A percentile compares a stretch with the other conserved stretches of the same genome.
Evolutionary conservation across 2,329 filamentous ascomycete species (phyloP).

Genomic region (Pestalotiopsis sp.): DNA sequence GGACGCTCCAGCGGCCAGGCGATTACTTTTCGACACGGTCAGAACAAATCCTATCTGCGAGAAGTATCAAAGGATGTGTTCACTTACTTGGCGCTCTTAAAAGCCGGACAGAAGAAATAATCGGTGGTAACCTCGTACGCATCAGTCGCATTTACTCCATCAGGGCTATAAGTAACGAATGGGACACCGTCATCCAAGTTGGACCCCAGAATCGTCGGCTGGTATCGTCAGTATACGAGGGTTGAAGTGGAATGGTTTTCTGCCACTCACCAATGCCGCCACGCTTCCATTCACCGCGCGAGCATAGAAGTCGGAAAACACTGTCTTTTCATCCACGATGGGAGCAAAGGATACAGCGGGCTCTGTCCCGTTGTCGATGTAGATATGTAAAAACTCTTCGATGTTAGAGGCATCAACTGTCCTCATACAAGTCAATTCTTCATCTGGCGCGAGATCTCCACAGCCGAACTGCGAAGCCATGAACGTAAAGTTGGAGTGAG

Average conservation of each 20-base stretch:
- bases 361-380: constrained; percentile 21
- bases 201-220: constrained; percentile 26
- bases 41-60: background rate
- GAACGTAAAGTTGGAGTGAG: constrained; percentile 36
- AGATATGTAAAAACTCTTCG: constrained; percentile 34
- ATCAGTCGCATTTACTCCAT: constrained; percentile 17
- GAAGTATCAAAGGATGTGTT: background rate
- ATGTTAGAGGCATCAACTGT: constrained; percentile 31
- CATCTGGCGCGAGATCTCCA: constrained; percentile 22
- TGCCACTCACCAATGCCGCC: constrained; percentile 29
- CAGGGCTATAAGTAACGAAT: constrained; percentile 20
- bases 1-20: constrained; percentile 22
- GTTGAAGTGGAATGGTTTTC: constrained; percentile 16
- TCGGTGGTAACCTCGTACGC: constrained; percentile 14
- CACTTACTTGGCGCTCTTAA: constrained; percentile 16
- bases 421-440: constrained; percentile 39
- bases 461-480: constrained; percentile 37
- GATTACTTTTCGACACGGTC: constrained; percentile 23
- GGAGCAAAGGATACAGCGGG: constrained; percentile 28
- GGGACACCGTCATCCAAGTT: constrained; percentile 26
- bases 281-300: constrained; percentile 26
- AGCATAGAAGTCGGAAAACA: constrained; percentile 34
- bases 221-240: background rate
- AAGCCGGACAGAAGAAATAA: constrained; percentile 27
- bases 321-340: constrained; percentile 29